A percentile compares a stretch with the other conserved stretches of the same genome.
Conservation (phyloP, 2,329 filamentous ascomycete genomes). For the Aspergillus sp. region DNA sequence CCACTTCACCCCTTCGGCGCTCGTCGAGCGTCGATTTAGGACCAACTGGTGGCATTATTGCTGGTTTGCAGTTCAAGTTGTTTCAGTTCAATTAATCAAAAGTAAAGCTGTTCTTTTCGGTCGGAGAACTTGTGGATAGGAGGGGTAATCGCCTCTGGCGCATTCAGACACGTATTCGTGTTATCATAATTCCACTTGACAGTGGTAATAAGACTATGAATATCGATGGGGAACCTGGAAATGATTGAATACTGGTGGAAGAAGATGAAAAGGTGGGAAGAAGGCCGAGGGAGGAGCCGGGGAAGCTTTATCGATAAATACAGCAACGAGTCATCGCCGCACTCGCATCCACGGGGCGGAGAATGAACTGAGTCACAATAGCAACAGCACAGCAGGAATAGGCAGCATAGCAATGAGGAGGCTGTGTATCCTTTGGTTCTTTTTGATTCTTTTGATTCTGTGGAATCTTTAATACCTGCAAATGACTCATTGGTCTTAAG, state of each 20-base stretch:
- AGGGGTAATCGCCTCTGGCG: constrained; percentile 30
- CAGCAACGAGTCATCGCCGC: constrained; percentile 19
- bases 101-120: constrained; percentile 8
- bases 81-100: neutral
- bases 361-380: too few relatives aligned
- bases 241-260: constrained; percentile 1
- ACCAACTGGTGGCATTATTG: constrained; percentile 31
- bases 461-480: too few relatives aligned
- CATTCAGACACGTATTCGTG: constrained; percentile 38
- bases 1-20: constrained; percentile 79
- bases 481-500: too few relatives aligned
- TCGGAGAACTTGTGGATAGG: constrained; percentile 7
- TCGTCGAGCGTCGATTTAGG: constrained; percentile 68
- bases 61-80: neutral
- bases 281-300: constrained; percentile 4
- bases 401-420: too few relatives aligned
- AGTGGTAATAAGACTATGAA: neutral
- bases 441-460: too few relatives aligned
- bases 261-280: constrained; percentile 3
- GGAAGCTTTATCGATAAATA: constrained; percentile 29
- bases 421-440: too few relatives aligned
- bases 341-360: neutral
- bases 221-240: neutral
- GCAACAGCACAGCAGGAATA: too few relatives aligned
- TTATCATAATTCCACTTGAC: constrained; percentile 33